Conservation (phyloP, 108 stramenopile species). For the Tribonema minus region DNA sequence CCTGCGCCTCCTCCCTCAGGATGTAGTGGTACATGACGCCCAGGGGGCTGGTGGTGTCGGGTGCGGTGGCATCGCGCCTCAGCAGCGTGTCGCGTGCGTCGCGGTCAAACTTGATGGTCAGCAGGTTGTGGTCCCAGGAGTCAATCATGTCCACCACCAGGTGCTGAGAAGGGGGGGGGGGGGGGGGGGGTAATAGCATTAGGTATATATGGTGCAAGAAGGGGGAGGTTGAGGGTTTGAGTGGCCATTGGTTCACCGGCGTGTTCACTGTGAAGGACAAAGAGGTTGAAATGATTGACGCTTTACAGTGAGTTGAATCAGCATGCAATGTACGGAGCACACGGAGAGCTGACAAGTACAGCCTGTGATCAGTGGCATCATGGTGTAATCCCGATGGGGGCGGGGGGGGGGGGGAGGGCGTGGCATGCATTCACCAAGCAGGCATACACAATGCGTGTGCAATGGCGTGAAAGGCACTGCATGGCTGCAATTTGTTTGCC, state of each 20-base stretch:
- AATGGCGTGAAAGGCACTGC: no score
- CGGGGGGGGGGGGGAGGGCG: no score
- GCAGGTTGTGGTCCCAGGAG: conserved; percentile 13
- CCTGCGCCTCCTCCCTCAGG: conserved; percentile 30
- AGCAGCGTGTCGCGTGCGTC: background rate
- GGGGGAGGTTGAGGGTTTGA: no score
- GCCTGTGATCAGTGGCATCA: no score
- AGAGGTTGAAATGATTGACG: background rate
- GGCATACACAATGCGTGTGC: no score
- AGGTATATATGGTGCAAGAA: no score
- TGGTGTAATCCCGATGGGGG: no score
- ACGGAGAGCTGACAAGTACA: no score
- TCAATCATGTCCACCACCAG: conserved; percentile 24
- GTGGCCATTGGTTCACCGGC: background rate
- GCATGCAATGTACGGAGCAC: no score
- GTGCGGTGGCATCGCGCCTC: background rate
- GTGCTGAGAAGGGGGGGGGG: background rate
- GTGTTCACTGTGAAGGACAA: conserved; percentile 6
- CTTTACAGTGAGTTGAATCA: background rate
- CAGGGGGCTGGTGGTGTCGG: conserved; percentile 7
- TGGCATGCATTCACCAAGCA: no score
- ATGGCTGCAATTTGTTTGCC: no score
- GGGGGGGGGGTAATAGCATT: no score
- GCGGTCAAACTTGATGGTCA: conserved; percentile 1
- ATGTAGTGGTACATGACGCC: conserved; percentile 38